A percentile compares a stretch with the other conserved stretches of the same genome.
These are phyloP conservation scores for Mortierella sp. DNA, from an alignment of 371 early-diverging fungal species.

Conservation along the genomic window DNA sequence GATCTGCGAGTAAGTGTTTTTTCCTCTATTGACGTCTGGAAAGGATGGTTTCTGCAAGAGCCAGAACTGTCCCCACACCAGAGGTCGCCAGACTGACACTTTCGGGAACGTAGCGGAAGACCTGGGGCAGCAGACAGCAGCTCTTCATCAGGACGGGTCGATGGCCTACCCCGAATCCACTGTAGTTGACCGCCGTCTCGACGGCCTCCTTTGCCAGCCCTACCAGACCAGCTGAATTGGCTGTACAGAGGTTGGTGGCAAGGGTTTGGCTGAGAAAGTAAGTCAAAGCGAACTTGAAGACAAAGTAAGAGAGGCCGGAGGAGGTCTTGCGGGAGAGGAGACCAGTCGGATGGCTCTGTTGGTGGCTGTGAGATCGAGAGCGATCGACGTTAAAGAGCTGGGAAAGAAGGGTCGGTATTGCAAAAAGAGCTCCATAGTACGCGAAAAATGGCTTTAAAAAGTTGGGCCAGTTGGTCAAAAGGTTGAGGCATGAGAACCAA, in stretches of 20 bases:
- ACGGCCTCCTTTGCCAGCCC: constrained; percentile 30
- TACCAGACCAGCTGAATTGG: neutral
- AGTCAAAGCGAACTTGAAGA: constrained; percentile 50
- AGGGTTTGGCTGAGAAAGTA: constrained; percentile 32
- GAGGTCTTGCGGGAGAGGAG: constrained; percentile 39
- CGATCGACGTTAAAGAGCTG: constrained; percentile 49
- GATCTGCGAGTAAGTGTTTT: neutral
- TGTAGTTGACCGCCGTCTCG: constrained; percentile 2
- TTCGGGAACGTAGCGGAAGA: constrained; percentile 41
- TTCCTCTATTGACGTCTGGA: constrained; percentile 18
- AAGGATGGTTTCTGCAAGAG: constrained; percentile 42
- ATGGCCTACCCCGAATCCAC: neutral
- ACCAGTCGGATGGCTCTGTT: constrained; percentile 14
- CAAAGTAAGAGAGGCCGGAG: constrained; percentile 48
- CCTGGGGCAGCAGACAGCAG: constrained; percentile 21
- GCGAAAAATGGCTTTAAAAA: constrained; percentile 42
- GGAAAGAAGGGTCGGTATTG: constrained; percentile 36
- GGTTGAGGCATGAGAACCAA: constrained; percentile 23
- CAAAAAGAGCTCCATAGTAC: constrained; percentile 41
- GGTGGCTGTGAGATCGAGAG: constrained; percentile 11
- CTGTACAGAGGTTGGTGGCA: neutral
- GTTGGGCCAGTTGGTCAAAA: constrained; percentile 41
- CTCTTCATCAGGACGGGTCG: constrained; percentile 10
- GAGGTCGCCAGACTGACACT: constrained; percentile 33
- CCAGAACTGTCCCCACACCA: constrained; percentile 39